phyloP scores from a whole-genome alignment of 345 rosid species.

The Citrus maxima region DNA sequence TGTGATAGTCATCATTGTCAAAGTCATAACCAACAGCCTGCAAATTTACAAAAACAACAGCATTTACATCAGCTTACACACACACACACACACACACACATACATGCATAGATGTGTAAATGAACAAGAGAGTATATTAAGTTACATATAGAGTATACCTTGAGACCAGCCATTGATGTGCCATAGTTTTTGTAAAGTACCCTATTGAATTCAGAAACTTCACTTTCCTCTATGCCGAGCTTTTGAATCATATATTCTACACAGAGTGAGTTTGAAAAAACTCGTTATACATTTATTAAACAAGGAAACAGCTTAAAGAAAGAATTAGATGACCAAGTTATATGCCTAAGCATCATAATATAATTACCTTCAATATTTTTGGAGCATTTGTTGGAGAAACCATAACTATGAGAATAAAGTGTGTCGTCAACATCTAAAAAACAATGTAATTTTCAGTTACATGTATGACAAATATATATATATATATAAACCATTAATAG shows the following conservation, averaged over 20 bases:
- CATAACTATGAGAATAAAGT: constrained; percentile 59
- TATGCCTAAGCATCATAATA: neutral
- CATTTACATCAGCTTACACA: neutral
- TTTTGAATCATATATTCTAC: constrained; percentile 68
- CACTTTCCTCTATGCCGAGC: constrained; percentile 64
- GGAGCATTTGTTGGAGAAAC: constrained; percentile 49
- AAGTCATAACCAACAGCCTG: constrained; percentile 88
- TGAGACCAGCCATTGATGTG: constrained; percentile 92
- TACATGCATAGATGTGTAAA: neutral
- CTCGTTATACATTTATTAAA: neutral
- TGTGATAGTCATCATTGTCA: constrained; percentile 74
- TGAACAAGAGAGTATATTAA: neutral
- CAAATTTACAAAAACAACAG: neutral
- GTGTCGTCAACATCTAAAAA: constrained; percentile 69
- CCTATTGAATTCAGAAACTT: constrained; percentile 46
- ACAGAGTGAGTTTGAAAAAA: neutral
- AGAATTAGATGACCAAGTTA: neutral
- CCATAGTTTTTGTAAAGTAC: constrained; percentile 73
- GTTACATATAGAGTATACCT: constrained; percentile 34
- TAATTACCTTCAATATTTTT: constrained; percentile 52
- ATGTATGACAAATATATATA: neutral
- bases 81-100: too few species aligned
- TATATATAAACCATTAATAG: neutral
- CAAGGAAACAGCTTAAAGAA: neutral
- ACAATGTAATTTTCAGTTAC: neutral